A percentile compares a stretch with the other conserved stretches of the same genome.
These are phyloP conservation scores for Psophocarpus tetragonolobus DNA, from an alignment of 306 rosid species.

Conservation along the genomic window DNA sequence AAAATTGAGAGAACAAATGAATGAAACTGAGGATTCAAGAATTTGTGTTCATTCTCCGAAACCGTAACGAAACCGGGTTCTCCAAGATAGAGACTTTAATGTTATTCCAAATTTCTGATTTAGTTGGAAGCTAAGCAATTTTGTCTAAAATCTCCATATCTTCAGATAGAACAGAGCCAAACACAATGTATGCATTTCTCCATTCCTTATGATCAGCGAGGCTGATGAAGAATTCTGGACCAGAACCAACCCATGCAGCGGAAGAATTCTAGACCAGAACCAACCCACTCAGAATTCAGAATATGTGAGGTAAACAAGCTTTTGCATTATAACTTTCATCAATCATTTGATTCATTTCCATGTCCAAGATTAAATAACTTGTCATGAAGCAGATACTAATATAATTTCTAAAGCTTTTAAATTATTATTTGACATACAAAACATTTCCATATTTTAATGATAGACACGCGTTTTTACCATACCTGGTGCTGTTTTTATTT, in stretches of 20 bases:
- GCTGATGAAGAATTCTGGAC: constrained; percentile 84
- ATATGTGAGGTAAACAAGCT: too few species aligned
- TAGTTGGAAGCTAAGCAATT: constrained; percentile 61
- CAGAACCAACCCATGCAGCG: constrained; percentile 82
- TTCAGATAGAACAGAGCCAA: constrained; percentile 64
- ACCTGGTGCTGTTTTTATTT: too few species aligned
- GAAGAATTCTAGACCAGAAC: too few species aligned
- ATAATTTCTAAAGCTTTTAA: too few species aligned
- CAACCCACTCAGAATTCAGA: too few species aligned
- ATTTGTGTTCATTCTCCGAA: constrained; percentile 37
- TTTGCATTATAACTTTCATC: too few species aligned
- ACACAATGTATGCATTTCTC: constrained; percentile 62
- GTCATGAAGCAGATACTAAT: too few species aligned
- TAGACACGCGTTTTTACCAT: too few species aligned
- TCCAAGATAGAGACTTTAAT: constrained; percentile 63
- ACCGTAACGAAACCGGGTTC: constrained; percentile 47
- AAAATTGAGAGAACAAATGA: background rate
- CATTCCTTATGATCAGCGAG: constrained; percentile 74
- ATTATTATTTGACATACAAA: too few species aligned
- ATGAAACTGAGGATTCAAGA: constrained; percentile 29
- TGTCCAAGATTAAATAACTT: too few species aligned
- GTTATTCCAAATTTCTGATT: constrained; percentile 54
- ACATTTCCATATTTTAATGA: too few species aligned
- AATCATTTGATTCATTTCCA: too few species aligned
- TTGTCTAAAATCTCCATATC: constrained; percentile 70